Base-by-base conservation (phyloP, 106 monocot species). In the Phalaenopsis equestris region DNA sequence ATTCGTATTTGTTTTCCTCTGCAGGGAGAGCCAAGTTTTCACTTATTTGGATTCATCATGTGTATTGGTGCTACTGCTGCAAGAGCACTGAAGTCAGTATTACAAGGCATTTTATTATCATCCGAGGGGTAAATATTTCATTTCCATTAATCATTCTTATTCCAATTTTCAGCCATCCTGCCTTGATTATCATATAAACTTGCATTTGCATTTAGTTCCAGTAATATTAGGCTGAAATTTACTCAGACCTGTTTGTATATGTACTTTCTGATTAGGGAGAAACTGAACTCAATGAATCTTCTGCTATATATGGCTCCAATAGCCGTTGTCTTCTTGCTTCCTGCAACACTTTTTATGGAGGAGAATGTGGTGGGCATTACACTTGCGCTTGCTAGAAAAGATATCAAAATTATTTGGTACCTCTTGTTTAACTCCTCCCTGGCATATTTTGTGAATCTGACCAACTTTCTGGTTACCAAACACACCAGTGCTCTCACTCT, bases 381-480 rank as follows among this genome's bases (percentile, higher is more conserved):
- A 24, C 47, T 23, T 48, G 19, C 77, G 10, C 77, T 52, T 77
- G 92, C 94, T 67, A 86, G 85, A 80, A 79, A 96, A 81, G 93
- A 96, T 84, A 85, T 78, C 49, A 93, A 77, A 57, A 93, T 96
- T 75, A 75, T 93, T 80, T 96, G 95, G 95, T 93, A 91, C 77
- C 83, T 96, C 24, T 73, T 96, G 19, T 92, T 93, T 80, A 96
- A 96, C 81, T 96, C 96, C 55, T 73, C 85, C 6, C 56, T 96
- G 82, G 96, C 96, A 24, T 96, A 91, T 78, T 93, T 96, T 74
- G 93, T 96, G 38, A 96, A 96, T 55, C 76, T 96, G 82, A 96
- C 93, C 61, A 96, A 96, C 79, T 96, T 96, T 88, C 84, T 96
- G 82, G 96, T 96, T 84, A 96, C 96, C 70, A 96, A 96, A 67